Conservation (phyloP, 2,329 filamentous ascomycete genomes). For the Fusarium coffeatum region DNA sequence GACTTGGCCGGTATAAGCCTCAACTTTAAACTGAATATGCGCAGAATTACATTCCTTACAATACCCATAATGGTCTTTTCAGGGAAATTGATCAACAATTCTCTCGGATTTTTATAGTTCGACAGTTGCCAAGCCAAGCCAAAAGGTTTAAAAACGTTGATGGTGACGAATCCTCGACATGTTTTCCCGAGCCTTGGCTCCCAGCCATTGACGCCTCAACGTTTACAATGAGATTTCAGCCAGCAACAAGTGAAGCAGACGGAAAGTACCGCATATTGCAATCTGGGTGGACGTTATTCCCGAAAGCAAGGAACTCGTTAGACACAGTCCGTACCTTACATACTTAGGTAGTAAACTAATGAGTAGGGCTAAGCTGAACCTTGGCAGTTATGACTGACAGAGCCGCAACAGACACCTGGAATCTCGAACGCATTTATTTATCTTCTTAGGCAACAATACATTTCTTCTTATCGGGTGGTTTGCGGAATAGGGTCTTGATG, state of each 20-base stretch:
- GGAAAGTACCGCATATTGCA: not conserved
- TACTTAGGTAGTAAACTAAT: not conserved
- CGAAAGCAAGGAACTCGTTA: not conserved
- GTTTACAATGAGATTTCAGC: not conserved
- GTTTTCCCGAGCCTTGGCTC: not conserved
- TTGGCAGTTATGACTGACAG: not conserved
- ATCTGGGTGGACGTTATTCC: not conserved
- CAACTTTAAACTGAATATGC: constrained; percentile 26
- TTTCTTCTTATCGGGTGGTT: not conserved
- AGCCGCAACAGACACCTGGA: not conserved
- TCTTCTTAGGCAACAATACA: not conserved
- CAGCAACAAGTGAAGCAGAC: not conserved
- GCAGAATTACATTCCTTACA: constrained; percentile 34
- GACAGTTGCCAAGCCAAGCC: not conserved
- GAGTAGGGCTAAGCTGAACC: not conserved
- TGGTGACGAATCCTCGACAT: constrained; percentile 7
- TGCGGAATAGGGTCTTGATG: rapidly evolving
- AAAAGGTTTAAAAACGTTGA: constrained; percentile 7
- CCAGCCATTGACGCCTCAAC: not conserved
- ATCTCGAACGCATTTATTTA: rapidly evolving
- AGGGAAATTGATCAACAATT: constrained; percentile 12
- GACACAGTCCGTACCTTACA: not conserved
- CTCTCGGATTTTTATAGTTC: not conserved
- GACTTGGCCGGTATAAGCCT: constrained; percentile 25
- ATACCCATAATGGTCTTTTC: constrained; percentile 2